Evolutionary conservation across 1,139 yeast species (phyloP), one percentile per base, ranked within the genome.

Genomic region (Scheffersomyces stambukii): DNA sequence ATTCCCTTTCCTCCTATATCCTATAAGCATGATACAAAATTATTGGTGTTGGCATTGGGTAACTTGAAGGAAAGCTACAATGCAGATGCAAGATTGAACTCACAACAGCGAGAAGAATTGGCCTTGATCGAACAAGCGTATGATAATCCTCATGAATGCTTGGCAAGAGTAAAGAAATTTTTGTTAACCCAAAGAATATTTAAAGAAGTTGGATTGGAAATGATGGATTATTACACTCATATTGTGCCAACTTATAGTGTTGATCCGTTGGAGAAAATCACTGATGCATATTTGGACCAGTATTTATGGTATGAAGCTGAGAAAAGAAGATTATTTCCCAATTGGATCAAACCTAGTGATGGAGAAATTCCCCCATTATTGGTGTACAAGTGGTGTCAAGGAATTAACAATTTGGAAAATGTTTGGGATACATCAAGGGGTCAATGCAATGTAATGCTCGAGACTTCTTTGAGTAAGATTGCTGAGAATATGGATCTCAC

Each of bases 261-360:
- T 13, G 97, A 89, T 50, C 96, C 97, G 0, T 60, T 88, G 28
- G 99, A 93, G 52, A 91, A 89, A 50, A 86, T 93, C 33, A 88
- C 96, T 0, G 99, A 93, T 60, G 96, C 97, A 0, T 93, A 91
- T 46, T 60, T 93, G 26, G 98, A 91, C 50, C 98, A 91, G 47
- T 93, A 89, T 46, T 62, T 93, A 30, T 91, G 97, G 96, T 91
- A 83, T 53, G 97, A 91, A 54, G 91, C 94, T 4, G 96, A 86
- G 30, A 81, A 83, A 46, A 62, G 96, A 33, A 77, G 80, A 12
- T 60, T 93, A 21, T 93, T 93, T 57, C 99, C 99, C 3, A 81
- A 81, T 48, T 93, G 98, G 98, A 70, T 91, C 25, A 91, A 93
- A 50, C 98, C 99, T 4, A 79, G 85, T 42, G 98, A 91, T 47